Base-by-base conservation (phyloP, 305 asterid species). In the Ajuga reptans region DNA sequence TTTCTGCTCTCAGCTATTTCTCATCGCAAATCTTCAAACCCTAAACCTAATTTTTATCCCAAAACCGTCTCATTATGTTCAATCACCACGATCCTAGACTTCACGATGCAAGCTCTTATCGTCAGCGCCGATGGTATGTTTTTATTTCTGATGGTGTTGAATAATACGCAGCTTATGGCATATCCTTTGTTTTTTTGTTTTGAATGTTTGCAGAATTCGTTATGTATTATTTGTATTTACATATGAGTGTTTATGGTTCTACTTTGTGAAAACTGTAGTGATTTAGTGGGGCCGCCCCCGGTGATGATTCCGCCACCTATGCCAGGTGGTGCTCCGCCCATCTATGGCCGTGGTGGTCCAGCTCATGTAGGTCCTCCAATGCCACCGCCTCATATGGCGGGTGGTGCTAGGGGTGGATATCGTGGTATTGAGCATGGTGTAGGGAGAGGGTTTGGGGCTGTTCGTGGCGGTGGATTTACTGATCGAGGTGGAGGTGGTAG, bases 101-200 rank as follows among this genome's bases (percentile, higher is more conserved):
- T 49, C 72, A 80, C 57, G 98, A 91, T 46, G 77, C 86, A 54
- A 67, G 77, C 68, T 91, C 97, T 47, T 91, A 91, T 60, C 96
- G 95, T 66, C 86, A 86, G 70, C 97, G 97, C 57, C 89, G 97
- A 59, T 83, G 95, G 97, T 91, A 83, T 57, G 62, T 46, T 41
- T 45, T 56, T 36, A 27, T 71, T 34, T 49, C n/a, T 46, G 3
- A 8, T 36, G 3, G 27, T 73, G 39, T 45, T 9, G 62, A 21
- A 61, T 45, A 57, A 33, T 61, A 6, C 42, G 8, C 33, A 58
- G 65, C 67, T 56, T 6, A 1, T 50, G 58, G 27, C 27, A 1
- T 0, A 9, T 46, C 9, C 17, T 3, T 47, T 16, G 0, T 18
- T 34, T 60, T 31, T 12, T 14, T 7, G n/a, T n/a, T 41, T 37